Evolutionary conservation across 1,284 basidiomycete genomes (phyloP).

Genomic region (Agroathelia rolfsii): DNA sequence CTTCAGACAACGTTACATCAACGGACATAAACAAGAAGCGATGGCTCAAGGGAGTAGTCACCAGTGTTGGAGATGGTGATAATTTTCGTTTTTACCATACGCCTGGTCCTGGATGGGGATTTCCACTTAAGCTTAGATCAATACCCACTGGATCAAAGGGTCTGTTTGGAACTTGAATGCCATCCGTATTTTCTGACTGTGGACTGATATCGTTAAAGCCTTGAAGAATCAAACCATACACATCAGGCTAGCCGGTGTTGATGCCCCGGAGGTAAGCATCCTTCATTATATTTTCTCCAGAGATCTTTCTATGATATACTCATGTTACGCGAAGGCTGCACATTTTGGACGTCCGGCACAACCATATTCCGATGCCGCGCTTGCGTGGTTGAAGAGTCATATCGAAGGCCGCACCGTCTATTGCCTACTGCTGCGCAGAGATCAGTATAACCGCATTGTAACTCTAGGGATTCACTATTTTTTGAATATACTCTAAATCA

Average conservation of each 20-base stretch:
- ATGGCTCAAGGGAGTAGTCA: conserved; percentile 68
- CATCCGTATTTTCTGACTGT: conserved; percentile 1
- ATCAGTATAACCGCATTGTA: conserved; percentile 79
- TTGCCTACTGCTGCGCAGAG: conserved; percentile 63
- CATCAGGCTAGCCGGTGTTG: conserved; percentile 79
- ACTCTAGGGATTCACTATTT: no score
- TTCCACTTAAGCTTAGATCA: conserved; percentile 58
- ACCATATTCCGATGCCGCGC: conserved; percentile 58
- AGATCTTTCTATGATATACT: conserved; percentile 1
- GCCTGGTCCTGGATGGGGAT: conserved; percentile 62
- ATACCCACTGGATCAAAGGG: conserved; percentile 57
- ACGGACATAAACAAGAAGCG: no score
- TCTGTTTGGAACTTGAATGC: no score
- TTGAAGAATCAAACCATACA: conserved; percentile 72
- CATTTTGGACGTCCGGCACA: conserved; percentile 78
- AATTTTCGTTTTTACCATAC: conserved; percentile 80
- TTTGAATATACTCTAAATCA: no score
- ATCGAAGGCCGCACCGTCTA: conserved; percentile 50
- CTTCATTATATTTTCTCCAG: not conserved
- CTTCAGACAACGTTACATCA: no score
- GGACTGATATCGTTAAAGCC: conserved; percentile 41
- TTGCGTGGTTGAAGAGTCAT: conserved; percentile 58
- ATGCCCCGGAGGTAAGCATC: conserved; percentile 75
- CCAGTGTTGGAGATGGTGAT: conserved; percentile 80
- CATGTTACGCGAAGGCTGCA: conserved; percentile 41